Evolutionary conservation across 805 yeast genomes (phyloP).

Genomic region (Wickerhamiella lipophila): DNA sequence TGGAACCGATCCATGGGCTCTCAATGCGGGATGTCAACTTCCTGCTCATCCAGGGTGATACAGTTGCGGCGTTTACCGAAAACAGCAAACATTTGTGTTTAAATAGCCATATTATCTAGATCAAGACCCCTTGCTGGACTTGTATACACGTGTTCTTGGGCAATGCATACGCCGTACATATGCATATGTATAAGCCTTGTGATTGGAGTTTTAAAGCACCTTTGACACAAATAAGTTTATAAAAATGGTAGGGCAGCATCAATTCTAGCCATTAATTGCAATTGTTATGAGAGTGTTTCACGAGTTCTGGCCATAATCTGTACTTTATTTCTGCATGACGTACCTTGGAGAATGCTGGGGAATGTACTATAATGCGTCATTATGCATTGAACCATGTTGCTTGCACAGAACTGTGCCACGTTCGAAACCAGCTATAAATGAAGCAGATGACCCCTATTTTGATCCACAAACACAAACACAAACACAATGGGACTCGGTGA

Average conservation of each 20-base stretch:
- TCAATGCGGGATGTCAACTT: conserved; percentile 25
- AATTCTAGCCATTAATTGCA: too few species aligned
- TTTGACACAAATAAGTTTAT: background rate
- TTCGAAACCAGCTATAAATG: background rate
- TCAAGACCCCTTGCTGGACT: background rate
- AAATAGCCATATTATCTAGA: background rate
- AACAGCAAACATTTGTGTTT: background rate
- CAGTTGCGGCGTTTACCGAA: conserved; percentile 38
- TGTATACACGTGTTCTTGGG: conserved; percentile 4
- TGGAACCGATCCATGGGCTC: conserved; percentile 12
- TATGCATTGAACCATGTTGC: background rate
- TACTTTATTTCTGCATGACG: background rate
- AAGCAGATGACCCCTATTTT: background rate
- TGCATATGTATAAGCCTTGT: conserved; percentile 4
- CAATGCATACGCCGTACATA: conserved; percentile 2
- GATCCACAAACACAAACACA: too few species aligned
- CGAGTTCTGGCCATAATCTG: background rate
- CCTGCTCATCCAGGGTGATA: conserved; percentile 16
- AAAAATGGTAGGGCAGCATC: background rate
- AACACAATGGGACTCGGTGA: conserved; percentile 10
- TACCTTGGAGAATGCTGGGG: background rate
- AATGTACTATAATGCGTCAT: conserved; percentile 1
- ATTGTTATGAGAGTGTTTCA: background rate
- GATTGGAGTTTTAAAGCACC: background rate
- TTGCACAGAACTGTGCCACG: conserved; percentile 1